A percentile compares a stretch with the other conserved stretches of the same genome.
These are phyloP conservation scores for Fusarium oligoseptatum DNA, from an alignment of 2,329 filamentous ascomycete genomes.

Conservation along the genomic window DNA sequence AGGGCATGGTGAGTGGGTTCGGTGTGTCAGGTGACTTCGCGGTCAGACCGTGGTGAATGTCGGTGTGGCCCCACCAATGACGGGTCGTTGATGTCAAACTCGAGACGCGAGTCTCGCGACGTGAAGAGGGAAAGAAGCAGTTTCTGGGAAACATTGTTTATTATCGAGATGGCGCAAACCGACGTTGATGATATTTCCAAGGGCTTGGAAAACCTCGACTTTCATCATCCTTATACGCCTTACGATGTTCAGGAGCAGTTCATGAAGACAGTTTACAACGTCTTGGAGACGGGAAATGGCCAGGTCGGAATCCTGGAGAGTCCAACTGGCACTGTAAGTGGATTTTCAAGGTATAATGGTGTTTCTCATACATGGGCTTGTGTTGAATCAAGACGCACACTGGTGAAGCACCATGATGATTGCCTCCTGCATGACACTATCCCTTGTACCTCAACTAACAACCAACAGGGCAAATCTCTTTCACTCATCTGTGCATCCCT, in stretches of 20 bases:
- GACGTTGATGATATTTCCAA: conserved; percentile 35
- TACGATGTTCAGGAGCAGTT: conserved; percentile 91
- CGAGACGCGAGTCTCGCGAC: conserved; percentile 30
- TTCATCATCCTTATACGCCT: conserved; percentile 88
- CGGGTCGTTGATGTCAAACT: conserved; percentile 14
- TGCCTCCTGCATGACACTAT: no score
- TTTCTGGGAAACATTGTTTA: background rate
- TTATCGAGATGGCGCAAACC: conserved; percentile 37
- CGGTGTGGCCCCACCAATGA: conserved; percentile 38
- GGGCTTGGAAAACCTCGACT: conserved; percentile 64
- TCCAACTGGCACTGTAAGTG: conserved; percentile 81
- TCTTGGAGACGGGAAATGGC: conserved; percentile 76
- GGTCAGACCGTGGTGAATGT: conserved; percentile 38
- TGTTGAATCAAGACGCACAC: background rate
- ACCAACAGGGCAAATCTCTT: conserved; percentile 83
- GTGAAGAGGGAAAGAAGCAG: background rate
- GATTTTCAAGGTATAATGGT: background rate
- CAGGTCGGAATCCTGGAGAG: conserved; percentile 92
- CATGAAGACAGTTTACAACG: conserved; percentile 85
- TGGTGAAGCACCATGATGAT: background rate
- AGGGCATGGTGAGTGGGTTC: background rate
- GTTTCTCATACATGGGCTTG: background rate
- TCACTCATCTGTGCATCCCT: conserved; percentile 90
- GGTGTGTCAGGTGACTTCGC: conserved; percentile 50
- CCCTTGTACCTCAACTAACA: conserved; percentile 13